Base-by-base conservation (phyloP, 352 stramenopile species). In the Discostella stelligera region DNA sequence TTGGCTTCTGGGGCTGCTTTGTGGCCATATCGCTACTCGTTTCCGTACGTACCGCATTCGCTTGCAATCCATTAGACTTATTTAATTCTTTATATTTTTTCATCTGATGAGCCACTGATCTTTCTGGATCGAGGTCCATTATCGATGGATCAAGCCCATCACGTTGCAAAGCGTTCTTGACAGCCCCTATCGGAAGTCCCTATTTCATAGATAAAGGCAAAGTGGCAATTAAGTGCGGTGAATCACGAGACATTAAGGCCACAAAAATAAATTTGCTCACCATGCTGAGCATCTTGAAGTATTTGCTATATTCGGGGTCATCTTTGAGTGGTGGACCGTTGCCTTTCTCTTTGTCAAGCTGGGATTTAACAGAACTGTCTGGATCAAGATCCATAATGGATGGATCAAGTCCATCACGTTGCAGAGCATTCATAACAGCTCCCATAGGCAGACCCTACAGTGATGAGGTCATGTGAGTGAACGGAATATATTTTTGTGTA, bases 401-500 rank as follows among this genome's bases (percentile, higher is more conserved):
- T 25, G 83, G 74, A 70, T 94, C 89, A 50, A 86, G 49, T 3
- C 80, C 84, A 71, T 94, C 95, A 27, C 94, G 85, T 30, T 80
- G 88, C 90, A 98, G 95, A 50, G 97, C 97, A 75, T 97, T 88
- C 82, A 97, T 95, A 10, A 98, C 94, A 73, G 97, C 95, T 71
- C 95, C 94, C 6, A 91, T 60, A 13, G 89, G 86, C 7, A 92
- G 50, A 16, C 88, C 85, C 61, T 84, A 23, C 0, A 67, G 23
- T 71, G 5, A 61, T 61, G 6, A 41, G 7, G 5, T 23, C 58
- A 55, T 84, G 16, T 97, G 70, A 94, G 97, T 97, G 46, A 83
- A 77, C 96, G 96, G 60, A 63, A 27, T 7, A 56, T 21, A 44
- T 10, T 10, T 64, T 23, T 27, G 30, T 14, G 10, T 53, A 27